Evolutionary conservation across 2,329 filamentous ascomycete species (phyloP), one percentile per base, ranked within the genome.

Genomic region (Diaporthe eres): DNA sequence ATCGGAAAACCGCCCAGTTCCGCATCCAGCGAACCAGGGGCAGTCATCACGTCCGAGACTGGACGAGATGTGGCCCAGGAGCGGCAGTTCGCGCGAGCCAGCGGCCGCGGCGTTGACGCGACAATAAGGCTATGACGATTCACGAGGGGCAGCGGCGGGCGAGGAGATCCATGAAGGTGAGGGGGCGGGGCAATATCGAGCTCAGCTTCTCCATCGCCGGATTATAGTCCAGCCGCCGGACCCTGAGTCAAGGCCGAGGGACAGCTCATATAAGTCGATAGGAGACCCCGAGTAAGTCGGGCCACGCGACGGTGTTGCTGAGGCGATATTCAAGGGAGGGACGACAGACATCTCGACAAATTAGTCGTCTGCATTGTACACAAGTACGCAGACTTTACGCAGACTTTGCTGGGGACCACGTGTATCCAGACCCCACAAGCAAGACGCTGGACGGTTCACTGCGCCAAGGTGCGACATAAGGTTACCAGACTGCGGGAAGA

Each of bases 101-200:
- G 70, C 34, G 12, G 79, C 53, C 28, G 70, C 58, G 71, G 31
- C 44, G 22, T 13, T 25, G 17, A 25, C 44, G 47, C 37, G 37
- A 44, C 49, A 34, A 9, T 44, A 34, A 31, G 60, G 57, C 44
- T 73, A 61, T 55, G 57, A 61, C 57, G 71, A 37, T 34, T 53
- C 37, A 73, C 57, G 71, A 65, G 58, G 71, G 71, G 70, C 42
- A 39, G 25, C 28, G 63, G 44, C 63, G 44, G 44, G 63, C 44
- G 63, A 51, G 47, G 44, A 53, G 65, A 68, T 68, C 65, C 65
- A 53, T 53, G 65, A 34, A 63, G 71, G 60, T 61, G 71, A 72
- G 58, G 58, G 71, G 58, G 71, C 58, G 71, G 71, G 71, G 71
- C 47, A 63, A 55, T 65, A n/a, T 55, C 47, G 71, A 31, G 47